A percentile compares a stretch with the other conserved stretches of the same genome.
Evolutionary conservation across 805 yeast species (phyloP).

Genomic region (Cyberlindnera euphorbiae): DNA sequence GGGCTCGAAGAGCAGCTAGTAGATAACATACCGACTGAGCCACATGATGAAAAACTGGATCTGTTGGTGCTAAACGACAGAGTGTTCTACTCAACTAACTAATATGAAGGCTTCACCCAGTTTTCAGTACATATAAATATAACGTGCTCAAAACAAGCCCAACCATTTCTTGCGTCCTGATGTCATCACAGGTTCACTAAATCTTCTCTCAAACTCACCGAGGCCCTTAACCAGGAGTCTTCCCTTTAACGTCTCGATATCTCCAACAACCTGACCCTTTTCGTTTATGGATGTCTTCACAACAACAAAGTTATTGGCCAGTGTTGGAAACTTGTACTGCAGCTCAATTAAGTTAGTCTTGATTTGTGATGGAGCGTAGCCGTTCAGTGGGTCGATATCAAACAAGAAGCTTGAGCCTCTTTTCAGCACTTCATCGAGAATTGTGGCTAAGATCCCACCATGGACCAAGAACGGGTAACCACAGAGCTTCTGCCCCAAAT

Average conservation of each 20-base stretch:
- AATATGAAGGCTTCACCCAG: no score
- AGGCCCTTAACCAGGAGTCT: conserved; percentile 52
- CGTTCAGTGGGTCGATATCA: conserved; percentile 28
- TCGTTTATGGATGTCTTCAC: conserved; percentile 46
- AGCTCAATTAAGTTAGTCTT: conserved; percentile 45
- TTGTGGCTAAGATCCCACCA: conserved; percentile 82
- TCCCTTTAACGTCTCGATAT: conserved; percentile 49
- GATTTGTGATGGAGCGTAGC: conserved; percentile 36
- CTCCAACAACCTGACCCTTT: conserved; percentile 41
- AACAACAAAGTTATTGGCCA: conserved; percentile 72
- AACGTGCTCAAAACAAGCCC: conserved; percentile 1
- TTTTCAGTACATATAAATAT: not conserved
- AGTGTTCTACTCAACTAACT: conserved; percentile 5
- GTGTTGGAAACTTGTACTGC: conserved; percentile 64
- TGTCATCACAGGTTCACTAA: not conserved
- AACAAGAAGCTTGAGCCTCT: conserved; percentile 40
- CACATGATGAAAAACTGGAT: conserved; percentile 61
- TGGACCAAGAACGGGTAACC: conserved; percentile 88
- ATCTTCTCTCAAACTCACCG: conserved; percentile 36
- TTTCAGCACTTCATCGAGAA: conserved; percentile 72
- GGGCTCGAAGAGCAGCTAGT: conserved; percentile 65
- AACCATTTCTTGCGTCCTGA: conserved; percentile 3
- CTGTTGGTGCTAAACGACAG: conserved; percentile 42
- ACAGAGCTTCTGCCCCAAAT: conserved; percentile 70
- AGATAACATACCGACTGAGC: conserved; percentile 47